Evolutionary conservation across 169 alveolate genomes (phyloP).

Genomic region (Eimeria sp.): DNA sequence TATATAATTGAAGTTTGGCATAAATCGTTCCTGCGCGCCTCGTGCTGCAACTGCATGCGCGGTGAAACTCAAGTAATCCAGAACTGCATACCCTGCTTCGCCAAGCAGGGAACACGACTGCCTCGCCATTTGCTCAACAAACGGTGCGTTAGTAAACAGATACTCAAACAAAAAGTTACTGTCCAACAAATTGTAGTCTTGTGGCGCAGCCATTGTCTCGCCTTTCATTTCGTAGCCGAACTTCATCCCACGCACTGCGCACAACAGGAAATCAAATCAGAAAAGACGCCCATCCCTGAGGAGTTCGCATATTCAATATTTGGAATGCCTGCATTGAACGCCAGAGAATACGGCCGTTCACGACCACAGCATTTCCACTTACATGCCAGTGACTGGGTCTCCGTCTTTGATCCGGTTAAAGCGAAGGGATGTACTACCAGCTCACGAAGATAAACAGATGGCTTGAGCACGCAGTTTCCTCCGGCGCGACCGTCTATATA

Average conservation of each 20-base stretch:
- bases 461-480: conserved; percentile 64
- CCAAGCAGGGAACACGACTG: conserved; percentile 19
- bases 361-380: neutral
- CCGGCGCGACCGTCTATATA: conserved; percentile 72
- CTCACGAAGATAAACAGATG: neutral
- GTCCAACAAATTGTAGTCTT: too few species aligned
- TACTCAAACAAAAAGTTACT: too few species aligned
- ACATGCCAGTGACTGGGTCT: neutral
- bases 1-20: conserved; percentile 45
- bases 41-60: conserved; percentile 68
- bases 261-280: neutral
- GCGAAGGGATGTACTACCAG: conserved; percentile 32
- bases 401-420: neutral
- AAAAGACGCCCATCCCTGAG: neutral
- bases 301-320: neutral
- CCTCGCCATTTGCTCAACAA: neutral
- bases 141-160: neutral
- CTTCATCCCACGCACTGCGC: conserved; percentile 66
- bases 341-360: neutral
- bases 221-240: conserved; percentile 59
- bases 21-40: conserved; percentile 2
- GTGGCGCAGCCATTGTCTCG: conserved; percentile 7
- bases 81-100: conserved; percentile 30
- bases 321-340: neutral
- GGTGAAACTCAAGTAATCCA: conserved; percentile 1